Conservation (phyloP, 202 grass and related monocot genomes). For the Eragrostis tef region DNA sequence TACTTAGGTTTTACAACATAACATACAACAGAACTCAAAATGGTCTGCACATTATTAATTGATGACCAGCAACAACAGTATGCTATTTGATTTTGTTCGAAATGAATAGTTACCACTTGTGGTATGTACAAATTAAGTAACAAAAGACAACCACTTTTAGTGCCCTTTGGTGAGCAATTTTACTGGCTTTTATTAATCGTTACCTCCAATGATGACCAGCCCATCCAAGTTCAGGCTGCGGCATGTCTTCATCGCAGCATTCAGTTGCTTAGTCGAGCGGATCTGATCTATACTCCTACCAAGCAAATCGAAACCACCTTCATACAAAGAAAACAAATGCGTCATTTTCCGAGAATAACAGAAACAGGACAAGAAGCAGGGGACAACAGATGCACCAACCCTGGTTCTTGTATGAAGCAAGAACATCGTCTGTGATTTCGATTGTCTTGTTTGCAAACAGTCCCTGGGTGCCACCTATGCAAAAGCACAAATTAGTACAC, state of each 20-base stretch:
- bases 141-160: neutral
- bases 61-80: neutral
- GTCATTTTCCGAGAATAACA: neutral
- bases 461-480: conserved; percentile 84
- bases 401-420: conserved; percentile 95
- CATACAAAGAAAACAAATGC: neutral
- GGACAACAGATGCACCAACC: conserved; percentile 43
- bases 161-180: neutral
- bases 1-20: conserved; percentile 5
- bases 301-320: conserved; percentile 96
- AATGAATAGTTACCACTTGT: neutral
- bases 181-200: neutral
- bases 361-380: neutral
- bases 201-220: conserved; percentile 95
- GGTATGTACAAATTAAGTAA: neutral
- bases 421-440: conserved; percentile 76
- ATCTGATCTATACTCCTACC: conserved; percentile 92
- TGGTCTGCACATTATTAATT: neutral
- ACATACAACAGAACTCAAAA: conserved; percentile 4
- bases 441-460: conserved; percentile 79
- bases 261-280: conserved; percentile 75
- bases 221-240: conserved; percentile 75
- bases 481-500: neutral
- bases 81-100: neutral
- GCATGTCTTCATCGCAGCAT: conserved; percentile 73